These are phyloP conservation scores for Teratosphaeria nubilosa DNA, from an alignment of 2,329 filamentous ascomycete species.

Conservation along the genomic window DNA sequence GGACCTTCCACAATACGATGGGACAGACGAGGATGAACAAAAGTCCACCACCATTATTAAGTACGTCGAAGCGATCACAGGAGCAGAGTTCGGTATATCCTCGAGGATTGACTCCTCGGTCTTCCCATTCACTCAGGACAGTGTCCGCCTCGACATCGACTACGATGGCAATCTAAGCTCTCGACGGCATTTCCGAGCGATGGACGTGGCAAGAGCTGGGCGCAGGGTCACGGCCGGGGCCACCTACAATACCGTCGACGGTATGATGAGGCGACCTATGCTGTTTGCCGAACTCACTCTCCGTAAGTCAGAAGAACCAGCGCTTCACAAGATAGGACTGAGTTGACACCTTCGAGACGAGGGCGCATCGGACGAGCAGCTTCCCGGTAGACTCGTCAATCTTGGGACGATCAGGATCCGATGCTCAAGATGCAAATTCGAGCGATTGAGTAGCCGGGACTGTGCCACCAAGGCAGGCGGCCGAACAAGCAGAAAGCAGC, in stretches of 20 bases:
- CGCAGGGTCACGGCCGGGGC: neutral
- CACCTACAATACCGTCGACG: neutral
- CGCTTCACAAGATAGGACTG: neutral
- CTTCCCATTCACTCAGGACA: neutral
- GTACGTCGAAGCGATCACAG: conserved; percentile 3
- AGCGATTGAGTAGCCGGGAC: neutral
- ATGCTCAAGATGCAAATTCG: neutral
- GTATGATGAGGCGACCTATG: neutral
- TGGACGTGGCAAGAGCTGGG: neutral
- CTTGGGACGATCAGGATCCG: neutral
- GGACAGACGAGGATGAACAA: neutral
- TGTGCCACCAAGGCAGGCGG: neutral
- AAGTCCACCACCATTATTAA: neutral
- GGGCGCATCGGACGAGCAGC: neutral
- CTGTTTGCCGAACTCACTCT: neutral
- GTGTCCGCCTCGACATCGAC: neutral
- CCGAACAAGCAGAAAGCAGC: neutral
- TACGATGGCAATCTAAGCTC: neutral
- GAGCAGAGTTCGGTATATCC: conserved; percentile 1
- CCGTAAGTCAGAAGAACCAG: neutral
- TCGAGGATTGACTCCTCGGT: neutral
- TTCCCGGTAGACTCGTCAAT: neutral
- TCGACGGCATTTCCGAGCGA: neutral
- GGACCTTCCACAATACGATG: conserved; percentile 1
- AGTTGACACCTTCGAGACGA: neutral